Percentiles rank a stretch among this genome's conserved stretches.
Evolutionary conservation across 768 basidiomycete species (phyloP).

Genomic region (Suillus occidentalis): DNA sequence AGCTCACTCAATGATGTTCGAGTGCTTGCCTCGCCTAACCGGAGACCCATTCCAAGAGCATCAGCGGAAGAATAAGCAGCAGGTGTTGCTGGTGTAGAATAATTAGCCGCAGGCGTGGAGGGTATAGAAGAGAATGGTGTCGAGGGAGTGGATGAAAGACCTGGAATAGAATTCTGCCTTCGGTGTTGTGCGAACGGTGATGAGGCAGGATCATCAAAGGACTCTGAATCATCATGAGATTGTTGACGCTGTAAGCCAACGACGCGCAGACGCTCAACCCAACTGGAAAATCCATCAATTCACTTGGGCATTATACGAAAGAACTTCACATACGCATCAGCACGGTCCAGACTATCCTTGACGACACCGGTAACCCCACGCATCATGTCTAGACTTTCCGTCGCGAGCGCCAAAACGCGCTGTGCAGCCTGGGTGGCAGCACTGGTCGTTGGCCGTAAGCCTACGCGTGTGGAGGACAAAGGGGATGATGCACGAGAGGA

Average conservation of each 20-base stretch:
- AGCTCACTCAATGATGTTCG: slow-evolving; percentile 32
- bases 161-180: slow-evolving; percentile 22
- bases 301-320: slow-evolving; percentile 2
- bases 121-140: slow-evolving; percentile 34
- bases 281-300: slow-evolving; percentile 41
- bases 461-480: slow-evolving; percentile 23
- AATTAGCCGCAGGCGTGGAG: slow-evolving; percentile 22
- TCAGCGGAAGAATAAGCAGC: slow-evolving; percentile 27
- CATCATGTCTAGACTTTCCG: slow-evolving; percentile 93
- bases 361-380: slow-evolving; percentile 85
- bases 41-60: slow-evolving; percentile 25
- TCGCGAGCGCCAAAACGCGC: slow-evolving; percentile 78
- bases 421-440: slow-evolving; percentile 76
- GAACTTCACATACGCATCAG: slow-evolving; percentile 65
- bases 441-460: slow-evolving; percentile 39
- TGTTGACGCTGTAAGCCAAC: slow-evolving; percentile 70
- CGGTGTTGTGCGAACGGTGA: slow-evolving; percentile 14
- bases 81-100: slow-evolving; percentile 6
- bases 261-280: slow-evolving; percentile 79
- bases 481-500: slow-evolving; percentile 39
- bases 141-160: slow-evolving; percentile 30
- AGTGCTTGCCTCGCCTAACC: slow-evolving; percentile 26
- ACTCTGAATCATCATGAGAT: slow-evolving; percentile 20
- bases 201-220: slow-evolving; percentile 4
- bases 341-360: slow-evolving; percentile 82